A percentile compares a stretch with the other conserved stretches of the same genome.
Conservation (phyloP, 83 land plant genomes). For the Isoetes engelmannii region DNA sequence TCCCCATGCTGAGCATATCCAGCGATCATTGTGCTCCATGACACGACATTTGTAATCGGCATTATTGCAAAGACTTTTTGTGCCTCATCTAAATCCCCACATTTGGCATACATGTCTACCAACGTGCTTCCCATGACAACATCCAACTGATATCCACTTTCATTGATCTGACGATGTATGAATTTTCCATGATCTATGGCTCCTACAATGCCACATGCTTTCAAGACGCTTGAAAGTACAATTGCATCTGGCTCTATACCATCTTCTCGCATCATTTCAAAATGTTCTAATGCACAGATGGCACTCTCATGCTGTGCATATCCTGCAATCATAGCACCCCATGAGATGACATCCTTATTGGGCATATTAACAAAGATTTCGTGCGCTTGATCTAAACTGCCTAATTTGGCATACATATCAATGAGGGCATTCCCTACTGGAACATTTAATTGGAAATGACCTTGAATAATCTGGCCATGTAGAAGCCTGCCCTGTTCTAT, state of each 20-base stretch:
- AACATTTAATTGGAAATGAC: background rate
- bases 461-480: conserved; percentile 13
- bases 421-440: conserved; percentile 14
- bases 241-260: conserved; percentile 9
- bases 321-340: conserved; percentile 12
- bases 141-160: conserved; percentile 11
- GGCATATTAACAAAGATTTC: conserved; percentile 3
- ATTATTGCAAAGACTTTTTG: conserved; percentile 5
- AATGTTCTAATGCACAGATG: background rate
- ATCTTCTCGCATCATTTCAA: conserved; percentile 8
- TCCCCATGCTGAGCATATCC: conserved; percentile 18
- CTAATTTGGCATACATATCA: conserved; percentile 19
- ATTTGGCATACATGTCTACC: conserved; percentile 22
- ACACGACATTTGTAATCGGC: conserved; percentile 8
- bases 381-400: background rate
- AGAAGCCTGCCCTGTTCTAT: conserved; percentile 9
- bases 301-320: background rate
- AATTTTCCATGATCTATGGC: conserved; percentile 15
- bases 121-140: conserved; percentile 18
- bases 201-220: conserved; percentile 16
- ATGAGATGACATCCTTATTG: background rate
- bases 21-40: conserved; percentile 22
- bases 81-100: conserved; percentile 13
- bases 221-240: conserved; percentile 10
- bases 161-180: conserved; percentile 13